These are phyloP conservation scores for Dendrobium catenatum DNA, from an alignment of 106 monocot species.

Conservation along the genomic window DNA sequence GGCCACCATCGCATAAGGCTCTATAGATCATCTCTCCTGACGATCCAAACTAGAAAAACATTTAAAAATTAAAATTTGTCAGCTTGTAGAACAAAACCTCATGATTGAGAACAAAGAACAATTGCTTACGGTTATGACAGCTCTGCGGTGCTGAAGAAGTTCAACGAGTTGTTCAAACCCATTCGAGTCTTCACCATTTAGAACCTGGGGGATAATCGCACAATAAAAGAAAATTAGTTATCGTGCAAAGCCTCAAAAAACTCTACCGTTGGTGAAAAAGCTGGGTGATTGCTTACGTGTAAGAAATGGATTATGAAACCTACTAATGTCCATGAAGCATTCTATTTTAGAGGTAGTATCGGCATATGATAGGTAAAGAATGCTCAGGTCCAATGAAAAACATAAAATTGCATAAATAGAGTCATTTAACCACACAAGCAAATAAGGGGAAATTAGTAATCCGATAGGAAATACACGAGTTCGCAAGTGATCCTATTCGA, in stretches of 20 bases:
- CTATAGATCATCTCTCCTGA: slow-evolving; percentile 35
- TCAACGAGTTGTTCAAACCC: slow-evolving; percentile 36
- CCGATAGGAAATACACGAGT: too few species aligned
- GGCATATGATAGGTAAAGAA: too few species aligned
- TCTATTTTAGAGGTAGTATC: too few species aligned
- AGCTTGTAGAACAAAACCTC: background rate
- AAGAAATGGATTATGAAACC: background rate
- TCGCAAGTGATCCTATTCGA: too few species aligned
- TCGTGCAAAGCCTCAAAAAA: background rate
- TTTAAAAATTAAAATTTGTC: background rate
- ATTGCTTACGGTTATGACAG: slow-evolving; percentile 37
- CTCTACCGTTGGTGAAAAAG: background rate
- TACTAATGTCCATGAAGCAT: too few species aligned
- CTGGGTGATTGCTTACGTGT: background rate
- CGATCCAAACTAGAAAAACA: slow-evolving; percentile 31
- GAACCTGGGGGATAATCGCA: slow-evolving; percentile 10
- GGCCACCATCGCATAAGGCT: slow-evolving; percentile 23
- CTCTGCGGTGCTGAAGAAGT: slow-evolving; percentile 29
- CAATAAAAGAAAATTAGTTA: background rate
- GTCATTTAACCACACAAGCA: too few species aligned
- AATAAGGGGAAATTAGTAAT: too few species aligned
- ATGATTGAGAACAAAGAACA: slow-evolving; percentile 5
- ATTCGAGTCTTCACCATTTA: slow-evolving; percentile 13
- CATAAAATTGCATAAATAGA: too few species aligned
- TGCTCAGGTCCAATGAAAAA: too few species aligned